Conservation (phyloP, 164 flowering plant genomes). For the Stephania cephalantha region DNA sequence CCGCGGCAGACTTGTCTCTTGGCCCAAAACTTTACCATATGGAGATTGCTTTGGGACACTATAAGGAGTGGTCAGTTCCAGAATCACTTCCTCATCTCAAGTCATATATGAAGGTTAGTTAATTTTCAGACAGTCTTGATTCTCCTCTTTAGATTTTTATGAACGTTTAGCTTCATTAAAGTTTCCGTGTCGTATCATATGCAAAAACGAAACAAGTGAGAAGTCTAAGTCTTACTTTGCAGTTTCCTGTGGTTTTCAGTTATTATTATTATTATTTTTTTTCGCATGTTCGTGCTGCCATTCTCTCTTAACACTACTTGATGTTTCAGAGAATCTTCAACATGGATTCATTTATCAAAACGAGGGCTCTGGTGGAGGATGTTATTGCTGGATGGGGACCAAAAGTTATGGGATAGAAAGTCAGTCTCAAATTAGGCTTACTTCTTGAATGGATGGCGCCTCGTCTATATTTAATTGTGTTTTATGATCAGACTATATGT, state of each 20-base stretch:
- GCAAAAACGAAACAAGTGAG: neutral
- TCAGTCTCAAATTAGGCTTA: neutral
- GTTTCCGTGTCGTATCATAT: neutral
- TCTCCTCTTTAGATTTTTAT: neutral
- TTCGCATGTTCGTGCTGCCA: neutral
- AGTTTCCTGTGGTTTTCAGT: no score
- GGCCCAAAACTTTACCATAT: conserved; percentile 94
- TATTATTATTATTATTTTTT: no score
- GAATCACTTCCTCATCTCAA: conserved; percentile 66
- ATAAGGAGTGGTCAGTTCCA: conserved; percentile 84
- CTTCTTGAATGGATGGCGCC: neutral
- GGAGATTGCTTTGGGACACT: conserved; percentile 85
- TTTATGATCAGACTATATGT: neutral
- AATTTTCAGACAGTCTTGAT: neutral
- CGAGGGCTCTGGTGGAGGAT: conserved; percentile 63
- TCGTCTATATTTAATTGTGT: neutral
- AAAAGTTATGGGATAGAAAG: conserved; percentile 55
- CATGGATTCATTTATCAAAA: conserved; percentile 65
- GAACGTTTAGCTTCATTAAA: no score
- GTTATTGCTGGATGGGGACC: conserved; percentile 93
- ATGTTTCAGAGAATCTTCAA: conserved; percentile 59
- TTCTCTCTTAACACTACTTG: conserved; percentile 1
- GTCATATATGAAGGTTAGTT: conserved; percentile 86
- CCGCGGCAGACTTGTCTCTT: conserved; percentile 77
- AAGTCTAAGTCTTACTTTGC: no score